phyloP scores from a whole-genome alignment of 2,329 filamentous ascomycete genomes.

The Penicillium sp. region DNA sequence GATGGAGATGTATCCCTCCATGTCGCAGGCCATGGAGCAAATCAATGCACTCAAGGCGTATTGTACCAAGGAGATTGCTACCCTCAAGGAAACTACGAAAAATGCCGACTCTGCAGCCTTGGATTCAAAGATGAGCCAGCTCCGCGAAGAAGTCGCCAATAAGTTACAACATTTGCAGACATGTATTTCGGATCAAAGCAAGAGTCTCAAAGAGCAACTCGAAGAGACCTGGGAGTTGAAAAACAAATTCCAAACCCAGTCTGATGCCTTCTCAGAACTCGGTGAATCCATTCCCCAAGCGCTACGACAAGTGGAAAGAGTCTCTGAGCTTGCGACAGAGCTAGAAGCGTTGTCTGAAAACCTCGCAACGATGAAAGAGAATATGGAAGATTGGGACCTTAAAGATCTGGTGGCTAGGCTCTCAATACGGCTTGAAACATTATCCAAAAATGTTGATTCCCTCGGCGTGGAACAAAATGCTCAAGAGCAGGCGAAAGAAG shows the following conservation, averaged over 20 bases:
- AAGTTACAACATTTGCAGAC: neutral
- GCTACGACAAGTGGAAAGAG: neutral
- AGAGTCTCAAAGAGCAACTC: slow-evolving; percentile 5
- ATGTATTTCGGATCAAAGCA: neutral
- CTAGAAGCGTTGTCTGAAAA: neutral
- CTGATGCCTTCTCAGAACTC: slow-evolving; percentile 14
- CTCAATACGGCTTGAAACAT: neutral
- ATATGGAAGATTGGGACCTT: neutral
- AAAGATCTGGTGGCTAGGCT: neutral
- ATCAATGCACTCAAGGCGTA: slow-evolving; percentile 26
- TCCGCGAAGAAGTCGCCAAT: neutral
- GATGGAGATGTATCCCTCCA: slow-evolving; percentile 45
- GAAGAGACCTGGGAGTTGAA: slow-evolving; percentile 10
- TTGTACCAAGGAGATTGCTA: slow-evolving; percentile 7
- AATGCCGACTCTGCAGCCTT: neutral
- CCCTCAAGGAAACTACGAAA: slow-evolving; percentile 3
- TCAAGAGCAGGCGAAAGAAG: neutral
- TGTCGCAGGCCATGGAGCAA: slow-evolving; percentile 32
- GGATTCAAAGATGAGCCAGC: neutral
- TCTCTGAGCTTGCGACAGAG: neutral
- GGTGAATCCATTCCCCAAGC: slow-evolving; percentile 10
- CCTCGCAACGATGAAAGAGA: neutral
- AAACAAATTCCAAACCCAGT: slow-evolving; percentile 15
- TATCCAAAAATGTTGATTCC: neutral
- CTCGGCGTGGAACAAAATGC: neutral